Evolutionary conservation across 371 early-diverging fungal genomes (phyloP).

Genomic region (Actinomortierella wolfii): DNA sequence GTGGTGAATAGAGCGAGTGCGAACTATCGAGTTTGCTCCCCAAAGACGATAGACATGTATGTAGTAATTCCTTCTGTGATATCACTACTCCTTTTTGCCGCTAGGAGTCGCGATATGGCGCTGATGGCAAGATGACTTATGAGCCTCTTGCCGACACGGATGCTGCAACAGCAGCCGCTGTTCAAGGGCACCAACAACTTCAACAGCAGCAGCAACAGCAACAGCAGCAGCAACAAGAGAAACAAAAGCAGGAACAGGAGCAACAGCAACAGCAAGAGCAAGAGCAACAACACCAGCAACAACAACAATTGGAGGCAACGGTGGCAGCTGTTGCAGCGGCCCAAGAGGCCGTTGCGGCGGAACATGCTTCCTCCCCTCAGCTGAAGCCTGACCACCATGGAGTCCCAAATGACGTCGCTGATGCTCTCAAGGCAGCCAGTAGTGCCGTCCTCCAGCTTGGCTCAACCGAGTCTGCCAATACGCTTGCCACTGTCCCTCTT

Average conservation of each 20-base stretch:
- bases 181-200: not conserved
- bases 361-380: constrained; percentile 7
- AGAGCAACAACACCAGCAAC: constrained; percentile 11
- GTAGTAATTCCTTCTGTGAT: no score
- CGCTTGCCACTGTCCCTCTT: constrained; percentile 29
- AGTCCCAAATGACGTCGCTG: no score
- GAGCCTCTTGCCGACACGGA: not conserved
- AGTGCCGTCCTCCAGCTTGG: no score
- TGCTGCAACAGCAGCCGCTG: not conserved
- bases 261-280: constrained; percentile 8
- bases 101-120: no score
- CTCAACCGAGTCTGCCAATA: not conserved
- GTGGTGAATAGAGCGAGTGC: no score
- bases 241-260: constrained; percentile 15
- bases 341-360: constrained; percentile 5
- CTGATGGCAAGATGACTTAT: no score
- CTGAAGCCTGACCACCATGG: not conserved
- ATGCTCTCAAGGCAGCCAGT: no score
- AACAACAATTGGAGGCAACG: not conserved
- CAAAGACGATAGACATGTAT: no score
- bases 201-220: constrained; percentile 18
- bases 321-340: constrained; percentile 5
- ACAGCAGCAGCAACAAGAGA: constrained; percentile 1
- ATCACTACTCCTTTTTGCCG: no score
- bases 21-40: no score